Evolutionary conservation across 192 early-diverging fungal genomes (phyloP).

Genomic region (Gryganskiella cystojenkinii): DNA sequence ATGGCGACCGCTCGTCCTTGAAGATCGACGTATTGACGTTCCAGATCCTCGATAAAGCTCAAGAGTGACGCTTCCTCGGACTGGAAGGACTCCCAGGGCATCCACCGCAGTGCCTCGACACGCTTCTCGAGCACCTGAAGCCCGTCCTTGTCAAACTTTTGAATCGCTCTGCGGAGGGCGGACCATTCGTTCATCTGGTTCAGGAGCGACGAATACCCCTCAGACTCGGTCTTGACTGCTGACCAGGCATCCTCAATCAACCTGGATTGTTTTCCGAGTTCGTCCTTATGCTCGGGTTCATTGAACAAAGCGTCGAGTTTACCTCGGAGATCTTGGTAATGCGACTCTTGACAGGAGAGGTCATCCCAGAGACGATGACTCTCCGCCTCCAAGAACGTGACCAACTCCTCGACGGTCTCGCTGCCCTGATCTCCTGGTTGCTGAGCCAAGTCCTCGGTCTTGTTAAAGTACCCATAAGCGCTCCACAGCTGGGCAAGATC

Average conservation of each 20-base stretch:
- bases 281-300: slow-evolving; percentile 4
- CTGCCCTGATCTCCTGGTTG: neutral
- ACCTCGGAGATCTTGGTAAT: slow-evolving; percentile 21
- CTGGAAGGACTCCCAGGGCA: slow-evolving; percentile 52
- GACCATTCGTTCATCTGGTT: slow-evolving; percentile 47
- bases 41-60: slow-evolving; percentile 16
- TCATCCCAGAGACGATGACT: slow-evolving; percentile 12
- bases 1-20: slow-evolving; percentile 4
- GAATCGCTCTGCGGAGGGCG: slow-evolving; percentile 3
- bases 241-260: slow-evolving; percentile 33
- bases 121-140: slow-evolving; percentile 38
- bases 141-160: slow-evolving; percentile 30
- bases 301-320: slow-evolving; percentile 5
- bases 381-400: slow-evolving; percentile 7
- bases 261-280: slow-evolving; percentile 8
- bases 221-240: slow-evolving; percentile 10
- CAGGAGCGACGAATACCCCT: slow-evolving; percentile 18
- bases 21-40: slow-evolving; percentile 22
- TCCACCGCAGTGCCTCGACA: slow-evolving; percentile 44
- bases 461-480: slow-evolving; percentile 14
- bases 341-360: slow-evolving; percentile 5
- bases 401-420: neutral
- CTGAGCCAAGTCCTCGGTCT: neutral
- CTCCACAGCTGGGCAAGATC: slow-evolving; percentile 31
- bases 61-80: slow-evolving; percentile 33